Conservation (phyloP, 352 stramenopile genomes). For the Pythium myriotylum region DNA sequence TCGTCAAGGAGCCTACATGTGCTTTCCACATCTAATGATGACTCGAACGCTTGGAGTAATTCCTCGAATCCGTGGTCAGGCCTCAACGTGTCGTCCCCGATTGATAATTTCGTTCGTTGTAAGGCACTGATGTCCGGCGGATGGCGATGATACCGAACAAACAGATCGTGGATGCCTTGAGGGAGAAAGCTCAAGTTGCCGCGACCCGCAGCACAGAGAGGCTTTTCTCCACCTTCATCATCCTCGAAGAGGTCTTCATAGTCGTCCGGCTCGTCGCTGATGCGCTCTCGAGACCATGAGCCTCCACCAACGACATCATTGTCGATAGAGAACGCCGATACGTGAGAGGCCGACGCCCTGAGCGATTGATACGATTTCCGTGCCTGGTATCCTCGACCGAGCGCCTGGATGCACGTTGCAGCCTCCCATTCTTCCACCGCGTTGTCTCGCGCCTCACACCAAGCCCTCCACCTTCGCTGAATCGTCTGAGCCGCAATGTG, state of each 20-base stretch:
- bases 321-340: constrained; percentile 23
- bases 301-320: neutral
- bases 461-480: constrained; percentile 50
- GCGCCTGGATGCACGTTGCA: constrained; percentile 71
- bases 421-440: constrained; percentile 50
- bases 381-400: constrained; percentile 54
- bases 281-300: neutral
- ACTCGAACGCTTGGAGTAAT: constrained; percentile 50
- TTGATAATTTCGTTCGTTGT: neutral
- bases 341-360: constrained; percentile 21
- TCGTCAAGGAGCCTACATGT: constrained; percentile 41
- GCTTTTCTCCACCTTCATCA: constrained; percentile 1
- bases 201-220: neutral
- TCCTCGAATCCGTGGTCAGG: constrained; percentile 43
- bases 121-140: no score
- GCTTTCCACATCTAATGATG: constrained; percentile 31
- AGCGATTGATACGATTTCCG: constrained; percentile 58
- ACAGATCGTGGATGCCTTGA: constrained; percentile 38
- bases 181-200: constrained; percentile 53
- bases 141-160: constrained; percentile 13
- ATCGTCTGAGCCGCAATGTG: constrained; percentile 58
- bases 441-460: constrained; percentile 20
- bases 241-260: constrained; percentile 15
- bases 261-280: constrained; percentile 22
- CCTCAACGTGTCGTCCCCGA: constrained; percentile 31